Conservation (phyloP, 2,329 filamentous ascomycete species). For the Clonostachys rhizophaga region DNA sequence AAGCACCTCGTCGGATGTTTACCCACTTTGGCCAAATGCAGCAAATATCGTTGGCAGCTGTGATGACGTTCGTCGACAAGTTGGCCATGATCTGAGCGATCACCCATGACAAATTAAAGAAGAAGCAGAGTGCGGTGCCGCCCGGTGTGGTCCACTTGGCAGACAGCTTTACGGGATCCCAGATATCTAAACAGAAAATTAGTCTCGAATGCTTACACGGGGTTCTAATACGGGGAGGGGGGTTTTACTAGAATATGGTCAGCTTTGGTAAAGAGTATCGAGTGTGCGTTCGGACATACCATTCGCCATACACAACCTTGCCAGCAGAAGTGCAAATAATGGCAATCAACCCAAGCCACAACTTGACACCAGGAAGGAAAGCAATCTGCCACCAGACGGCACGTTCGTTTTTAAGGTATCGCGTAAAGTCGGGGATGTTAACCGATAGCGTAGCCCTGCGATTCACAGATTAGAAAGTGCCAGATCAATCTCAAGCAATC, state of each 20-base stretch:
- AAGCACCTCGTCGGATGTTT: slow-evolving; percentile 21
- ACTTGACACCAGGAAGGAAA: slow-evolving; percentile 38
- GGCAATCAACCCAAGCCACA: slow-evolving; percentile 37
- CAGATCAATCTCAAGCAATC: too few species aligned
- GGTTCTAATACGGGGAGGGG: too few species aligned
- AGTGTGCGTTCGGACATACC: slow-evolving; percentile 7
- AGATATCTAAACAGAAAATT: slow-evolving; percentile 19
- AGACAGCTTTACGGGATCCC: slow-evolving; percentile 43
- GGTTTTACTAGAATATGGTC: too few species aligned
- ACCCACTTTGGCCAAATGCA: slow-evolving; percentile 19
- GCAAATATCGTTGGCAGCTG: slow-evolving; percentile 20
- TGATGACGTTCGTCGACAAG: slow-evolving; percentile 18
- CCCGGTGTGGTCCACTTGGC: slow-evolving; percentile 26
- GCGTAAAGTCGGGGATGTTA: slow-evolving; percentile 1
- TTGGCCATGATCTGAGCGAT: slow-evolving; percentile 28
- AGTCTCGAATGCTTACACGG: too few species aligned
- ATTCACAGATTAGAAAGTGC: too few species aligned
- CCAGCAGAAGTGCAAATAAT: slow-evolving; percentile 42
- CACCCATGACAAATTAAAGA: slow-evolving; percentile 22
- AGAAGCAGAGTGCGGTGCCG: slow-evolving; percentile 21
- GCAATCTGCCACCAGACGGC: not conserved
- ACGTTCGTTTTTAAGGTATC: not conserved
- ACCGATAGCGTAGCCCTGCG: not conserved
- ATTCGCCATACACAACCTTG: slow-evolving; percentile 36
- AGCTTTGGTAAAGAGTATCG: too few species aligned